Conservation (phyloP, 2,329 filamentous ascomycete species). For the Cytospora schulzeri region DNA sequence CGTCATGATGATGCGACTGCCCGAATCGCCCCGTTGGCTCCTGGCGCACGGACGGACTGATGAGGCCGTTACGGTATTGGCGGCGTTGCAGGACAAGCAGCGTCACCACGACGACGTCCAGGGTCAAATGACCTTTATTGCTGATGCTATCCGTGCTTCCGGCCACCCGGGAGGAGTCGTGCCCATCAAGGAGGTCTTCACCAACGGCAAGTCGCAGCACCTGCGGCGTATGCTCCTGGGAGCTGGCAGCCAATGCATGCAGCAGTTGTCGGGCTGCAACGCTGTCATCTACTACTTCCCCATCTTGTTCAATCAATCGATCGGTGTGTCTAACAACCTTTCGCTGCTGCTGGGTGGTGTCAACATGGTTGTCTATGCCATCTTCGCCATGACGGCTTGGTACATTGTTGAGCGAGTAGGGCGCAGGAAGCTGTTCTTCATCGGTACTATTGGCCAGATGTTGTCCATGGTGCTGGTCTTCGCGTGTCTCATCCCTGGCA, state of each 20-base stretch:
- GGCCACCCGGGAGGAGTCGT: constrained; percentile 37
- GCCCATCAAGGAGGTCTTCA: constrained; percentile 33
- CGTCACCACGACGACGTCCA: constrained; percentile 46
- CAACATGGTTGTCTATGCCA: constrained; percentile 59
- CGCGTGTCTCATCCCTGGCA: constrained; percentile 66
- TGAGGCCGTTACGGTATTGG: constrained; percentile 53
- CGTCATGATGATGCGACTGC: constrained; percentile 44
- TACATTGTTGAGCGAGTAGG: constrained; percentile 53
- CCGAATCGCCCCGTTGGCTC: constrained; percentile 57
- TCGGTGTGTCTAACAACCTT: constrained; percentile 35
- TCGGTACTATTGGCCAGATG: constrained; percentile 49
- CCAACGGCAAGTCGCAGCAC: constrained; percentile 32
- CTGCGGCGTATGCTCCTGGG: constrained; percentile 32
- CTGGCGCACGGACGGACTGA: constrained; percentile 49
- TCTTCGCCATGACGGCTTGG: constrained; percentile 58
- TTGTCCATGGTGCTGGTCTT: constrained; percentile 64
- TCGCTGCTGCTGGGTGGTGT: constrained; percentile 53
- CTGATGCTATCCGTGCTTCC: constrained; percentile 37
- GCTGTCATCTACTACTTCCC: constrained; percentile 52
- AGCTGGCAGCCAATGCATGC: constrained; percentile 32
- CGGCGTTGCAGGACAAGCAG: constrained; percentile 55
- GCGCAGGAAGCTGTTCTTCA: constrained; percentile 49
- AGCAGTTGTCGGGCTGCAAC: constrained; percentile 44
- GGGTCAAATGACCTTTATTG: constrained; percentile 49
- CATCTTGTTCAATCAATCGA: constrained; percentile 43